A percentile compares a stretch with the other conserved stretches of the same genome.
These are phyloP conservation scores for Panicum virgatum DNA, from an alignment of 202 grass and related monocot species.

Conservation along the genomic window DNA sequence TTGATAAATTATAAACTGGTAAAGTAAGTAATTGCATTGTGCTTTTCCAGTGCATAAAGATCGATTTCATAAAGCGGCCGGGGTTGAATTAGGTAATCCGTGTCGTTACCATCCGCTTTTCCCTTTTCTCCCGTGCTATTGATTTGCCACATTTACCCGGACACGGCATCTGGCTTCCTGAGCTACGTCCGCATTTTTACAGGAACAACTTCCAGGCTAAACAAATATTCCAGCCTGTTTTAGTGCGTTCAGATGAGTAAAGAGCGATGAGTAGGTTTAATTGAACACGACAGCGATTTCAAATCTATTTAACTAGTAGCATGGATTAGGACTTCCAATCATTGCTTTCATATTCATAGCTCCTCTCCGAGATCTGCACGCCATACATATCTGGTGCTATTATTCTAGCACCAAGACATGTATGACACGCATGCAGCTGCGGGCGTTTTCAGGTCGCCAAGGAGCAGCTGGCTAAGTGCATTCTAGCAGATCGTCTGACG, in stretches of 20 bases:
- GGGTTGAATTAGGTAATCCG: constrained; percentile 28
- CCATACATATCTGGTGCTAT: background rate
- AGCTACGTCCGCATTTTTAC: constrained; percentile 23
- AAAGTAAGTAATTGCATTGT: constrained; percentile 27
- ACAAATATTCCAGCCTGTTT: constrained; percentile 5
- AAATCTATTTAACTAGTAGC: constrained; percentile 3
- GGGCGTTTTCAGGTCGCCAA: constrained; percentile 28
- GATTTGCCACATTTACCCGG: constrained; percentile 18
- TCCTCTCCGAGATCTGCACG: constrained; percentile 17
- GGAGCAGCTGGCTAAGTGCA: constrained; percentile 28
- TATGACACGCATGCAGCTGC: constrained; percentile 9
- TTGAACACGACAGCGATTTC: constrained; percentile 39
- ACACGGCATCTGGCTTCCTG: background rate
- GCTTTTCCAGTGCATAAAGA: constrained; percentile 34
- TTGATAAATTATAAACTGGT: background rate
- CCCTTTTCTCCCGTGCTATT: background rate
- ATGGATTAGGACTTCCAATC: constrained; percentile 2
- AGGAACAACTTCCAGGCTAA: constrained; percentile 29
- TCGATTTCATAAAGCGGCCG: constrained; percentile 31
- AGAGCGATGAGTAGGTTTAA: background rate
- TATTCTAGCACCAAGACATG: constrained; percentile 31
- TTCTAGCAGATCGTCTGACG: constrained; percentile 30
- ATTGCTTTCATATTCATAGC: background rate
- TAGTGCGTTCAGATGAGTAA: constrained; percentile 41
- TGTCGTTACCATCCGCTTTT: background rate